Base-by-base conservation (phyloP, 352 stramenopile genomes). In the Pythium scleroteichum region DNA sequence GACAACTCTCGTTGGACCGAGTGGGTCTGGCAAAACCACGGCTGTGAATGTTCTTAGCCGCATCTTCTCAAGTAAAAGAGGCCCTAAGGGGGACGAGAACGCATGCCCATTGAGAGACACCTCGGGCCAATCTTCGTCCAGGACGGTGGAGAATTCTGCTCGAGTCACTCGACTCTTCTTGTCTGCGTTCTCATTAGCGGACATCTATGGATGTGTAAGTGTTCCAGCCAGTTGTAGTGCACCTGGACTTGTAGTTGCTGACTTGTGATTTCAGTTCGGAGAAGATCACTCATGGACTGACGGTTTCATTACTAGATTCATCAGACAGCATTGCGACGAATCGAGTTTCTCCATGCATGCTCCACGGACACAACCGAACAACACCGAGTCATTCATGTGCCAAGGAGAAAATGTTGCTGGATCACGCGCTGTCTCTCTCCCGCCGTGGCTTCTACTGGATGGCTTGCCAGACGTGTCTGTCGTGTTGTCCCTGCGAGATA, bases 381-480 rank as follows among this genome's bases (percentile, higher is more conserved):
- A 35, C 10, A 35, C 29, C 29, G 29, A 35, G 29, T 10, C 29
- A 10, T 10, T 10, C 10, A 10, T 10, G 10, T 35, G 10, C 29
- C 5, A 10, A 10, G 29, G 29, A 35, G 29, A 35, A 35, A 10
- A 35, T 35, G 29, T 5, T 10, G 10, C 10, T 10, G 5, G 29
- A 35, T 35, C 29, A 10, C 29, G 5, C 5, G 10, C 29, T 35
- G 29, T 5, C 29, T 35, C 29, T 10, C 29, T 10, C 29, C 29
- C 69, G 10, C 69, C 76, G 2, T 91, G 82, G 82, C 64, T 91
- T 23, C 61, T 91, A n/a, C 70, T 91, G n/a, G 79, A 91, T 22
- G 78, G 79, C 2, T 51, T 76, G 9, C 40, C 20, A 23, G 68
- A 75, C 26, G 40, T 64, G 26, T 59, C 53, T 5, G 62, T 59